Percentiles rank a stretch among this genome's conserved stretches.
These are phyloP conservation scores for Xylariaceae sp. DNA, from an alignment of 2,329 filamentous ascomycete genomes.

Conservation along the genomic window DNA sequence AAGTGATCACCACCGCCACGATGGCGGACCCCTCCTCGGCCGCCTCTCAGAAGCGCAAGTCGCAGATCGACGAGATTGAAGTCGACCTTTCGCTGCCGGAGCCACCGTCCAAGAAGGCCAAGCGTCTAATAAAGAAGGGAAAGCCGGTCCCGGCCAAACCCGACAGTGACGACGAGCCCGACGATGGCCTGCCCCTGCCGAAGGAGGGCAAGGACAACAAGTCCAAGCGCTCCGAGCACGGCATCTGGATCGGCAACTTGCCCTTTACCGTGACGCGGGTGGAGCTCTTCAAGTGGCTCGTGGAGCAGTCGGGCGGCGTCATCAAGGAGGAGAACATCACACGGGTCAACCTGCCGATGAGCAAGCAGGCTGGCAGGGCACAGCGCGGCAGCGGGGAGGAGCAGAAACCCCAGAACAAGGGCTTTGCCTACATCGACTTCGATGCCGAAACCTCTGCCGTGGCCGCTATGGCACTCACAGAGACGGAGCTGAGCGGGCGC, in stretches of 20 bases:
- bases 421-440: slow-evolving; percentile 96
- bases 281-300: slow-evolving; percentile 73
- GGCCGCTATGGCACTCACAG: slow-evolving; percentile 78
- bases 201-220: slow-evolving; percentile 32
- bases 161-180: slow-evolving; percentile 31
- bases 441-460: slow-evolving; percentile 60
- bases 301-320: slow-evolving; percentile 58
- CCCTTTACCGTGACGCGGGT: slow-evolving; percentile 71
- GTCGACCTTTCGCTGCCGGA: slow-evolving; percentile 87
- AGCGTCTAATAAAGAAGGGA: slow-evolving; percentile 82
- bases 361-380: slow-evolving; percentile 30
- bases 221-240: slow-evolving; percentile 65
- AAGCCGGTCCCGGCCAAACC: slow-evolving; percentile 47
- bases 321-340: slow-evolving; percentile 69
- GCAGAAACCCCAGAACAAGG: slow-evolving; percentile 60
- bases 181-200: slow-evolving; percentile 21
- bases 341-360: slow-evolving; percentile 69
- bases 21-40: slow-evolving; percentile 9
- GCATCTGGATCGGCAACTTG: slow-evolving; percentile 94
- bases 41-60: slow-evolving; percentile 67
- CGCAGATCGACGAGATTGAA: slow-evolving; percentile 65
- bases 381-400: slow-evolving; percentile 15
- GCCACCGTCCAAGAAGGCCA: slow-evolving; percentile 88
- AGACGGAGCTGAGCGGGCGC: slow-evolving; percentile 68
- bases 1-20: slow-evolving; percentile 8